Evolutionary conservation across 1,284 basidiomycete genomes (phyloP).

Genomic region (Erythrobasidium hasegawianum): DNA sequence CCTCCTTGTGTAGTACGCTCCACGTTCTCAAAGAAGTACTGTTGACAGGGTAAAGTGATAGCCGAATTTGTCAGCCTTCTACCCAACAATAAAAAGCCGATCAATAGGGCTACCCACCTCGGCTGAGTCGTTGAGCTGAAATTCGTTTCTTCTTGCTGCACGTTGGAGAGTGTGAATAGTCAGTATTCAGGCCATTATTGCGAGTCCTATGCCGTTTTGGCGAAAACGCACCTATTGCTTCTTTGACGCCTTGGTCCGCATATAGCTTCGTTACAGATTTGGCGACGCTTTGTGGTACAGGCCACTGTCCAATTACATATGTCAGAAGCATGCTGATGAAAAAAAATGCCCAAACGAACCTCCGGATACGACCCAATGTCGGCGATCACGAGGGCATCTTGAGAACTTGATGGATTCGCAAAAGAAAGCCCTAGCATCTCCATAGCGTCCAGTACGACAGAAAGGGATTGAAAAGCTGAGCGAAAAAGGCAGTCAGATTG

Average conservation of each 20-base stretch:
- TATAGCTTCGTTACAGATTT: conserved; percentile 79
- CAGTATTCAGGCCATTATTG: conserved; percentile 47
- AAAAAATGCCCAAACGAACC: conserved; percentile 49
- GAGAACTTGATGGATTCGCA: conserved; percentile 53
- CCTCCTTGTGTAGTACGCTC: conserved; percentile 71
- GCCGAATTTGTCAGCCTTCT: conserved; percentile 1
- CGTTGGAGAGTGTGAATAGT: no score
- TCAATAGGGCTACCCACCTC: conserved; percentile 49
- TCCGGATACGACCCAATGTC: conserved; percentile 78
- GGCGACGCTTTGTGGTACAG: conserved; percentile 63
- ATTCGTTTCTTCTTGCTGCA: conserved; percentile 38
- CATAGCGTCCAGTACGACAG: conserved; percentile 85
- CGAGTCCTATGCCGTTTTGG: neutral
- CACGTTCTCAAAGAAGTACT: conserved; percentile 82
- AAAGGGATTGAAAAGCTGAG: conserved; percentile 17
- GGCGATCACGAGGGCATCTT: conserved; percentile 75
- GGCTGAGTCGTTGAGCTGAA: conserved; percentile 45
- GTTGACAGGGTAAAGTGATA: neutral
- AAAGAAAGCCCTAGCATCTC: conserved; percentile 64
- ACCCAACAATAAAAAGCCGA: neutral
- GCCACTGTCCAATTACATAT: conserved; percentile 14
- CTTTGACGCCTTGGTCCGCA: conserved; percentile 73
- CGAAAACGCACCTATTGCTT: conserved; percentile 67
- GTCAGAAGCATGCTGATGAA: neutral
- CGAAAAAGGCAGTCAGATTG: neutral